Evolutionary conservation across 352 stramenopile genomes (phyloP), one percentile per base, ranked within the genome.

Genomic region (Phytophthora constricta): DNA sequence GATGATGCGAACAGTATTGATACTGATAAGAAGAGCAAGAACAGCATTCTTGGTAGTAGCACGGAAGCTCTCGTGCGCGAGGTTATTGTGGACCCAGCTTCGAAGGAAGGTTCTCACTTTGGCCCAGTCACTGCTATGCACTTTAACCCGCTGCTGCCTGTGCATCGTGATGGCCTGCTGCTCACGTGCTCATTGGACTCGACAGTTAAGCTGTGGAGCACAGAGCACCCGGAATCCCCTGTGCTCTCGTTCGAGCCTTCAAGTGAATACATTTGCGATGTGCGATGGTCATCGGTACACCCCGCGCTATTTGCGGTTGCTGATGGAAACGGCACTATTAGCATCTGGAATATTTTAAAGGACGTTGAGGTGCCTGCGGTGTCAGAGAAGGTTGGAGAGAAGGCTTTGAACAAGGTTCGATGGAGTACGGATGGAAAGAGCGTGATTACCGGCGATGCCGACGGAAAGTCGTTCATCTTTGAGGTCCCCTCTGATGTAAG

Each of bases 221-320:
- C 79, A 0, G 86, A 95, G 66, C 80, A 89, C 48, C 82, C 84
- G 11, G 70, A 93, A 26, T 72, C 61, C 19, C 84, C 88, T 1
- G 71, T 95, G 23, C 77, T 93, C 22, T 92, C 84, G 39, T 96
- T 96, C 42, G 88, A 97, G 69, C 84, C 84, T 16, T 96, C 88
- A 9, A 94, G 83, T 23, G 90, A 97, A 62, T 96, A 97, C 67
- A 85, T 97, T 39, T 95, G 88, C 55, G 90, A 97, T 58, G 89
- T 95, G 22, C 76, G 84, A 71, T 97, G 88, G 90, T 95, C 88
- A 8, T 79, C 86, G 3, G 64, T 88, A 14, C 84, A 96, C 45
- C 87, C 88, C 4, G 80, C 88, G 16, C 62, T 97, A 9, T 96
- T 97, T 74, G 86, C 86, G 2, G 88, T 94, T 23, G 88, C 87